A percentile compares a stretch with the other conserved stretches of the same genome.
Conservation (phyloP, 345 rosid genomes). For the Geranium brycei region DNA sequence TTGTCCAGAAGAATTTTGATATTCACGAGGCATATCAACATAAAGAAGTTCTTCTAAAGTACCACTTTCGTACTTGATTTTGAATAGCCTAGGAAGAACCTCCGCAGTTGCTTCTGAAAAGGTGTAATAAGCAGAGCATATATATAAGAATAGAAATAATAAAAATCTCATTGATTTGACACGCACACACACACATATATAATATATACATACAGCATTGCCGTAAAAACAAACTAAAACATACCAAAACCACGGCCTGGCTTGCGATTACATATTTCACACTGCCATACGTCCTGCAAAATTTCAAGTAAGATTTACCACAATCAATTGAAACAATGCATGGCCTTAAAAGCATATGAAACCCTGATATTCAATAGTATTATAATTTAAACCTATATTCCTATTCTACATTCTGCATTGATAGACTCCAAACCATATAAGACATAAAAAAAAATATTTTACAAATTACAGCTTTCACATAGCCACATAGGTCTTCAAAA, state of each 20-base stretch:
- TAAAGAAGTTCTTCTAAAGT: constrained; percentile 29
- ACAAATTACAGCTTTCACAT: too few species aligned
- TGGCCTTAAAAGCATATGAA: not conserved
- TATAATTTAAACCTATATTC: not conserved
- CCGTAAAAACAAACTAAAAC: constrained; percentile 6
- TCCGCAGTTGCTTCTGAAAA: constrained; percentile 31
- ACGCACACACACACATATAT: too few species aligned
- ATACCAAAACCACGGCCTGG: constrained; percentile 99
- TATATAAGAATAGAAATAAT: not conserved
- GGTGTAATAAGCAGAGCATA: not conserved
- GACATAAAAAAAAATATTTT: too few species aligned
- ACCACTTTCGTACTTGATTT: constrained; percentile 34
- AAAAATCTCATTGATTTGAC: not conserved
- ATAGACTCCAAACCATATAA: constrained; percentile 4
- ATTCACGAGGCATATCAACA: constrained; percentile 31
- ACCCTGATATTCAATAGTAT: not conserved
- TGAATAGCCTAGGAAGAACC: constrained; percentile 33
- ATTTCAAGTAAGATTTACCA: constrained; percentile 6
- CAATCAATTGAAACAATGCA: constrained; percentile 3
- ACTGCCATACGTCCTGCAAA: constrained; percentile 94
- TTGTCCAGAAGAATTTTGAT: constrained; percentile 18
- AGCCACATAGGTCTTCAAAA: too few species aligned
- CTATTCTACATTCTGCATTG: not conserved
- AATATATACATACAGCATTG: not conserved
- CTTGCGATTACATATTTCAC: constrained; percentile 91